Evolutionary conservation across 768 basidiomycete genomes (phyloP), one percentile per base, ranked within the genome.

Genomic region (Lactarius vividus): DNA sequence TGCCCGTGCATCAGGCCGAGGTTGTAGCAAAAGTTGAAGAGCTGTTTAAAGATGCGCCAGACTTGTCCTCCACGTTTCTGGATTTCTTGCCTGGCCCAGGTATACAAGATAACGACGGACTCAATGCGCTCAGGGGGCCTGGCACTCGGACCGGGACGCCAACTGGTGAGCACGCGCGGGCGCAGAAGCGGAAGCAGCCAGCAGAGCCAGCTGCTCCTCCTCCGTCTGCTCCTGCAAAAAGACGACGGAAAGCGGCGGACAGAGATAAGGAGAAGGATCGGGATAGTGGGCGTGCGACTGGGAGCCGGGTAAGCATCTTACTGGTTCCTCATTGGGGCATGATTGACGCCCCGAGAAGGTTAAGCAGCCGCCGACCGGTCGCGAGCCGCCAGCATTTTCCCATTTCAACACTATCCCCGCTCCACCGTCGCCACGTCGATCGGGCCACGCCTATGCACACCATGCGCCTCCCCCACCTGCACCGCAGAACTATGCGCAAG

Each of bases 41-140:
- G 55, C 77, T 92, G 13, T 91, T 93, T 78, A 87, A 87, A 66
- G 88, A 92, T 70, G 86, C 85, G 10, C 87, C 88, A 0, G 91
- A 92, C 74, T 74, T 93, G 42, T 82, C 87, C 46, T 81, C 84
- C 56, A 89, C 90, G 67, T 92, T 93, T 70, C 81, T 84, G 33
- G 81, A 88, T 61, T 92, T 92, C 75, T 84, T 92, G 80, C 88
- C 89, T 0, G 87, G 73, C 31, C 57, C 63, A n/a, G 39, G 63
- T 4, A 46, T 33, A 1, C 63, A 57, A 13, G 67, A 62, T 33
- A 18, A 13, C 20, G 66, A 69, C 20, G 26, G 58, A 35, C 57
- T 63, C 2, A 64, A 44, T 10, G 59, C 67, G 13, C 59, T 70
- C 20, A 69, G 64, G 26, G 67, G 69, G 29, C 70, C 72, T 31